Percentiles rank a stretch among this genome's conserved stretches.
Conservation (phyloP, 768 basidiomycete species). For the Kwoniella newhampshirensis region DNA sequence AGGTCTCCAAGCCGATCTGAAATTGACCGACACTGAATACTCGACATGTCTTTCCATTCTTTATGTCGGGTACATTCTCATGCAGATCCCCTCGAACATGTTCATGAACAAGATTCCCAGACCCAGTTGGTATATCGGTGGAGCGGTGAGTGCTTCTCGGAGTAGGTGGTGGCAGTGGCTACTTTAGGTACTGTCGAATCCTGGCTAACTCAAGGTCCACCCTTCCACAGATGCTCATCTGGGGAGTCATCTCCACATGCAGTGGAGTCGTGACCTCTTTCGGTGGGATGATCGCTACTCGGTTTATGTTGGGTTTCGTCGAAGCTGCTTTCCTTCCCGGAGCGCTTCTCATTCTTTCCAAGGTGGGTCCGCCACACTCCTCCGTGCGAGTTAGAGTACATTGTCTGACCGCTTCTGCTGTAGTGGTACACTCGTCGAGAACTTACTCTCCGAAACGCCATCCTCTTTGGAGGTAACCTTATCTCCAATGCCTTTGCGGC, state of each 20-base stretch:
- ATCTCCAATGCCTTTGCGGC: constrained; percentile 81
- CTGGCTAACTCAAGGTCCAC: neutral
- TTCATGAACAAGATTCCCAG: constrained; percentile 46
- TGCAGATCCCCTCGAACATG: constrained; percentile 49
- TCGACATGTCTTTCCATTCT: constrained; percentile 47
- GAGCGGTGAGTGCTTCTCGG: constrained; percentile 30
- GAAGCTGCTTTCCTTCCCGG: constrained; percentile 53
- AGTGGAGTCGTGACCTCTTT: constrained; percentile 61
- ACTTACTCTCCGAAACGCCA: constrained; percentile 41
- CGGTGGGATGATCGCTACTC: constrained; percentile 55
- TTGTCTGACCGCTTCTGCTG: neutral
- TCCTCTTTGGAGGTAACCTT: constrained; percentile 56
- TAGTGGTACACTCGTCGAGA: constrained; percentile 48
- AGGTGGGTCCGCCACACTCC: constrained; percentile 14
- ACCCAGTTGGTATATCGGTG: constrained; percentile 51
- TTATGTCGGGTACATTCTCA: constrained; percentile 39
- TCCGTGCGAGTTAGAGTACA: neutral
- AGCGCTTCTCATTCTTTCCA: constrained; percentile 46
- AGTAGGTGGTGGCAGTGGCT: neutral
- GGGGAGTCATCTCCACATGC: constrained; percentile 47
- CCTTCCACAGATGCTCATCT: constrained; percentile 34
- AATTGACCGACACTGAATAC: constrained; percentile 44
- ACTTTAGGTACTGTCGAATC: neutral
- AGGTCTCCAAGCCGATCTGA: constrained; percentile 43
- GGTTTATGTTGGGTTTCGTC: constrained; percentile 72